Evolutionary conservation across 1,284 basidiomycete species (phyloP).

Genomic region (Ganoderma multipileum): DNA sequence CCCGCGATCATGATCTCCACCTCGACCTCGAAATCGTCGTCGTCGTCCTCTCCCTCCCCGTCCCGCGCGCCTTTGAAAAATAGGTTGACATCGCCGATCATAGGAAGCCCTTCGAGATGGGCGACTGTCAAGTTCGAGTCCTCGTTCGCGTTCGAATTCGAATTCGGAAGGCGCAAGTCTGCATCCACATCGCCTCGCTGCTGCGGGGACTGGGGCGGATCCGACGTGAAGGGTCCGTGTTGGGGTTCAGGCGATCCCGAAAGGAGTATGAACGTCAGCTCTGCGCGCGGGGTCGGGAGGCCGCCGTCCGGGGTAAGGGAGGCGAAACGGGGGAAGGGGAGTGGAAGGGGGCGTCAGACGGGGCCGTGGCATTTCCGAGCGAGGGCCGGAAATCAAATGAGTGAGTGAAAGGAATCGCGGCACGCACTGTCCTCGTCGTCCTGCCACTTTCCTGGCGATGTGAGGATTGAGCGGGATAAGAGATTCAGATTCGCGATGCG

Average conservation of each 20-base stretch:
- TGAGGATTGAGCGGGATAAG: too few relatives aligned
- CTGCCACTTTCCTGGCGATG: constrained; percentile 78
- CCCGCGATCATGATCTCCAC: constrained; percentile 90
- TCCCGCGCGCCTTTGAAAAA: constrained; percentile 71
- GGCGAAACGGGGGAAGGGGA: neutral
- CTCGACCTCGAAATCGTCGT: constrained; percentile 58
- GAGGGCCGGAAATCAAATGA: constrained; percentile 9
- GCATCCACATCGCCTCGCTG: neutral
- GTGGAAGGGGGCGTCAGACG: neutral
- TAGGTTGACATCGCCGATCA: constrained; percentile 94
- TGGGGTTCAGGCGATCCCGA: constrained; percentile 8
- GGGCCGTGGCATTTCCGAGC: constrained; percentile 18
- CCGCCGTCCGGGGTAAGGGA: neutral
- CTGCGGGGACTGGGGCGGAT: neutral
- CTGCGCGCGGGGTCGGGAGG: constrained; percentile 43
- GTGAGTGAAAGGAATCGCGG: neutral
- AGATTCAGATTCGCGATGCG: neutral
- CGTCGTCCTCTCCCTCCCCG: constrained; percentile 26
- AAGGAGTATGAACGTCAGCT: constrained; percentile 64
- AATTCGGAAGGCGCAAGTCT: neutral
- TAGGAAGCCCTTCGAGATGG: constrained; percentile 57
- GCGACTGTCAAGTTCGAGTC: constrained; percentile 34
- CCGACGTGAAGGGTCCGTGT: neutral
- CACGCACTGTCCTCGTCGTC: constrained; percentile 83
- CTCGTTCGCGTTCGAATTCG: neutral